Evolutionary conservation across 192 early-diverging fungal species (phyloP).

Genomic region (Lobosporangium transversale): DNA sequence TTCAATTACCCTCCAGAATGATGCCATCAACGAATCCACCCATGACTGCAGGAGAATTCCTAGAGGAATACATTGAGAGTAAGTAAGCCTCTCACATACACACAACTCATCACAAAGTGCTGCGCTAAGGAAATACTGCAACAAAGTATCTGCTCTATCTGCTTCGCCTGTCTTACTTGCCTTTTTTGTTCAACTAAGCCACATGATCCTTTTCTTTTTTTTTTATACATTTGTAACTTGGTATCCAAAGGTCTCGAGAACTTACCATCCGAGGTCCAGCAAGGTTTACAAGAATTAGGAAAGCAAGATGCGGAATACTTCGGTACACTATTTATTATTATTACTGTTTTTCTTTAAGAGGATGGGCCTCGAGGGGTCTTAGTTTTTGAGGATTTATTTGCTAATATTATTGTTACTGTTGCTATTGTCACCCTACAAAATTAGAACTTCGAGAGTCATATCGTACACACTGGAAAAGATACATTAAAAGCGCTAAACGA

Average conservation of each 20-base stretch:
- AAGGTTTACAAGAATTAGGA: slow-evolving; percentile 62
- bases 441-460: slow-evolving; percentile 54
- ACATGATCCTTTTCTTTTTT: too few relatives aligned
- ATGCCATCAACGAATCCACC: slow-evolving; percentile 35
- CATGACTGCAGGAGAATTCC: slow-evolving; percentile 57
- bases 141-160: too few relatives aligned
- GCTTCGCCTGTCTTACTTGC: too few relatives aligned
- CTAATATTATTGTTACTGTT: too few relatives aligned
- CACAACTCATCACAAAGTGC: neutral
- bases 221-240: neutral
- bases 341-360: too few relatives aligned
- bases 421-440: too few relatives aligned
- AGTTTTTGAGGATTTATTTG: too few relatives aligned
- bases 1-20: too few relatives aligned
- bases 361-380: too few relatives aligned
- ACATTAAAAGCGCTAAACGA: slow-evolving; percentile 51
- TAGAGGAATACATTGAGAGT: slow-evolving; percentile 68
- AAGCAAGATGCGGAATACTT: slow-evolving; percentile 61
- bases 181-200: too few relatives aligned
- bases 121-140: too few relatives aligned
- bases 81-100: slow-evolving; percentile 9
- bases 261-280: slow-evolving; percentile 63
- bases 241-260: slow-evolving; percentile 59
- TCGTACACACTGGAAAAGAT: slow-evolving; percentile 50
- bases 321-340: slow-evolving; percentile 44